Evolutionary conservation across 768 basidiomycete species (phyloP).

Genomic region (Hypholoma sublateritium): DNA sequence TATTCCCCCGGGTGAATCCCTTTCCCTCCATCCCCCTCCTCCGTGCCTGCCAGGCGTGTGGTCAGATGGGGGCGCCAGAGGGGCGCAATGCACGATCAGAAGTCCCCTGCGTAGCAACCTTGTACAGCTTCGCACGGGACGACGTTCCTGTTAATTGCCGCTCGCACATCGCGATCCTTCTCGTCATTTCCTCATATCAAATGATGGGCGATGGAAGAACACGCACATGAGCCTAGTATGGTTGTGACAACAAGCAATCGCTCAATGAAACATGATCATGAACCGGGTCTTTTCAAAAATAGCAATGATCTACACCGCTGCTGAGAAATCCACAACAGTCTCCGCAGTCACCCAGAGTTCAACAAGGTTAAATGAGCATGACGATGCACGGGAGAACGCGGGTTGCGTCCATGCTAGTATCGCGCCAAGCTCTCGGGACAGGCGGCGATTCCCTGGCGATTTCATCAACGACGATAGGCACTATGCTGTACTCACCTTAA

Average conservation of each 20-base stretch:
- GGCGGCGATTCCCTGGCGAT: conserved; percentile 11
- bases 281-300: conserved; percentile 18
- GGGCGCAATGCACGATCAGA: conserved; percentile 5
- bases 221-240: conserved; percentile 7
- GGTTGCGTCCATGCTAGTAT: conserved; percentile 7
- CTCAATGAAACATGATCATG: conserved; percentile 8
- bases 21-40: not conserved
- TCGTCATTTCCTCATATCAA: conserved; percentile 15
- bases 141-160: conserved; percentile 20
- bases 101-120: conserved; percentile 17
- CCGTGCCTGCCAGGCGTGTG: not conserved
- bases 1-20: not conserved
- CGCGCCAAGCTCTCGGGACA: not conserved
- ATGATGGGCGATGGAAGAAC: conserved; percentile 9
- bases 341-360: conserved; percentile 16
- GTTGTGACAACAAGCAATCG: conserved; percentile 17
- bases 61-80: not conserved
- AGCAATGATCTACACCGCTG: conserved; percentile 22
- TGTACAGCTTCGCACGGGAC: conserved; percentile 18
- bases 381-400: conserved; percentile 17
- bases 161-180: conserved; percentile 4
- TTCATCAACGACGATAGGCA: conserved; percentile 19
- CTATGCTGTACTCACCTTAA: conserved; percentile 16
- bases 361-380: conserved; percentile 13
- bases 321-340: conserved; percentile 15